Evolutionary conservation across 495 filamentous ascomycete species (phyloP), one percentile per base, ranked within the genome.

Genomic region (Friedmanniomyces simplex): DNA sequence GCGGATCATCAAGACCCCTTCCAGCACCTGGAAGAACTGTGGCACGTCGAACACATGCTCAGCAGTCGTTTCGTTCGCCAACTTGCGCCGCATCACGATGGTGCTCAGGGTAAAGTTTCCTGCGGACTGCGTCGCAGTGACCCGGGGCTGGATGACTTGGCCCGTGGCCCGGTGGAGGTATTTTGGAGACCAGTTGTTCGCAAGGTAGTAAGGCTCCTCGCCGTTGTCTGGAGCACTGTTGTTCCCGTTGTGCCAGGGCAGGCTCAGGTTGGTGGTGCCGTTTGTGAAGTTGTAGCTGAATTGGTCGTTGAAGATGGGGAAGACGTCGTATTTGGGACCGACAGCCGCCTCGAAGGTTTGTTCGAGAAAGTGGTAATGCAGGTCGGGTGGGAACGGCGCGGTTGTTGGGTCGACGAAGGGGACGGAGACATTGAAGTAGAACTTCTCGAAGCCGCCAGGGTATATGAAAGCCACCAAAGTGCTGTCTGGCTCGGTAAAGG

Each of bases 201-300:
- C 46, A 5, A 49, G 46, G 25, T 49, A 49, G 46, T 26, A 49
- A 3, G 46, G 46, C 24, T 26, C 46, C 3, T 26, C 7, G 25
- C 4, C 46, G 46, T 49, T 28, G 7, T 24, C 7, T 24, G 46
- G 46, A 10, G 46, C 24, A 10, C 2, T 24, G 46, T 49, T 49
- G 7, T 49, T 49, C 2, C 46, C 46, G 20, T 49, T 49, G 46
- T 49, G 46, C 46, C 46, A 49, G 20, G 46, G 46, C 46, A 25
- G 7, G 25, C 13, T 25, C 20, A 4, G 24, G 13, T 49, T 49
- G 46, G 46, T 49, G 6, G 46, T 22, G 11, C 46, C 46, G 24
- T 49, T 26, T 5, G 24, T 49, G 24, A 49, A 49, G 46, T 49
- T 49, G 46, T 25, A 49, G 25, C 24, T 49, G 46, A 49, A 49